Evolutionary conservation across 73 alveolate genomes (phyloP).

Genomic region (Halteria grandinella): DNA sequence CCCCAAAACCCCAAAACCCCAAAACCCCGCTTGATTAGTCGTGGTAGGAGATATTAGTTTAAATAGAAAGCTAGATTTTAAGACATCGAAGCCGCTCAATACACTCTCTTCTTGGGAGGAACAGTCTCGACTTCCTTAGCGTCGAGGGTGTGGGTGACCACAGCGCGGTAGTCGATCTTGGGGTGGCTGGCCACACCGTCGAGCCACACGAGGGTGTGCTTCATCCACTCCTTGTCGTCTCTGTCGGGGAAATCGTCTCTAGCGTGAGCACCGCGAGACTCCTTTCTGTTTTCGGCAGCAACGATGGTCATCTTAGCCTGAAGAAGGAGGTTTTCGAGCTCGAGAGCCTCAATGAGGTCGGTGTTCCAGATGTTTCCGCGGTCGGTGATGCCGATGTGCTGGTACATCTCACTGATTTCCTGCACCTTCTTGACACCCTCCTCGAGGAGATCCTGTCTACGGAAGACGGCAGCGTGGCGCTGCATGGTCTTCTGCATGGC

Average conservation of each 20-base stretch:
- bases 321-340: slow-evolving; percentile 79
- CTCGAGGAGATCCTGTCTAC: slow-evolving; percentile 76
- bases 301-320: slow-evolving; percentile 73
- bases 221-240: slow-evolving; percentile 90
- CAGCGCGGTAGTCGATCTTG: slow-evolving; percentile 71
- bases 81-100: slow-evolving; percentile 46
- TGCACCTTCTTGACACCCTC: slow-evolving; percentile 76
- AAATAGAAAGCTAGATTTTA: not conserved
- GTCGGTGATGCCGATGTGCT: slow-evolving; percentile 76
- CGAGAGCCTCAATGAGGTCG: slow-evolving; percentile 78
- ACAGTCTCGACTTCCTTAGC: slow-evolving; percentile 76
- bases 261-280: slow-evolving; percentile 92
- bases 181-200: slow-evolving; percentile 55
- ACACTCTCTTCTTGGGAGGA: slow-evolving; percentile 85
- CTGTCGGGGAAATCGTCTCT: slow-evolving; percentile 88
- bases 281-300: slow-evolving; percentile 82
- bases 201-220: slow-evolving; percentile 77
- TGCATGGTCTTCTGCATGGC: slow-evolving; percentile 91
- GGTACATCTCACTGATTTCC: slow-evolving; percentile 66
- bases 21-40: not conserved
- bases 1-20: slow-evolving; percentile 11
- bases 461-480: slow-evolving; percentile 89
- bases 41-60: not conserved
- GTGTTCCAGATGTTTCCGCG: slow-evolving; percentile 87
- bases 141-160: slow-evolving; percentile 67